Percentiles rank a stretch among this genome's conserved stretches.
These are phyloP conservation scores for Pharus latifolius DNA, from an alignment of 176 grass and related monocot species.

Conservation along the genomic window DNA sequence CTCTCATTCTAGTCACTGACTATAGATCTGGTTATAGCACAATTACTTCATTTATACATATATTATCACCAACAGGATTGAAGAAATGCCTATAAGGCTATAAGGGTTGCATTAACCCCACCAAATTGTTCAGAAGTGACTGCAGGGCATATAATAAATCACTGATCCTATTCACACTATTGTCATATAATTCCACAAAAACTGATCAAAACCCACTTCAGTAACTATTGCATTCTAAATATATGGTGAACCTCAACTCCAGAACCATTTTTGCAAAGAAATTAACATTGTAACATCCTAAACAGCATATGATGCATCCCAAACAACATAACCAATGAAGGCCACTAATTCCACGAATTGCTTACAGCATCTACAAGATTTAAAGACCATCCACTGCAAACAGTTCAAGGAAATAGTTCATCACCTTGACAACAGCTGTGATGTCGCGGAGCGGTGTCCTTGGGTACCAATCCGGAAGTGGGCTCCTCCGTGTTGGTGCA, in stretches of 20 bases:
- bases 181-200: background rate
- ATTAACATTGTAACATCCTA: background rate
- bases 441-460: slow-evolving; percentile 62
- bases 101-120: too few species aligned
- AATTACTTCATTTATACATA: too few species aligned
- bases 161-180: background rate
- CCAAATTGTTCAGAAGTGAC: too few species aligned
- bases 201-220: background rate
- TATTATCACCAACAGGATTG: background rate
- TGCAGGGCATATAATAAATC: too few species aligned
- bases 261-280: background rate
- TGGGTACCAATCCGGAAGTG: slow-evolving; percentile 56
- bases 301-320: background rate
- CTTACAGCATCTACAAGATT: background rate
- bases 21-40: background rate
- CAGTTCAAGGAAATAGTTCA: background rate
- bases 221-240: background rate
- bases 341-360: background rate
- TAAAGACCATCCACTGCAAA: background rate
- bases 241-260: background rate
- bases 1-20: background rate
- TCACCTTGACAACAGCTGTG: slow-evolving; percentile 43
- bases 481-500: slow-evolving; percentile 44
- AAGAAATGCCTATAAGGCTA: background rate
- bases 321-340: background rate